Evolutionary conservation across 2,329 filamentous ascomycete genomes (phyloP), one percentile per base, ranked within the genome.

Genomic region (Colletotrichum eleusines): DNA sequence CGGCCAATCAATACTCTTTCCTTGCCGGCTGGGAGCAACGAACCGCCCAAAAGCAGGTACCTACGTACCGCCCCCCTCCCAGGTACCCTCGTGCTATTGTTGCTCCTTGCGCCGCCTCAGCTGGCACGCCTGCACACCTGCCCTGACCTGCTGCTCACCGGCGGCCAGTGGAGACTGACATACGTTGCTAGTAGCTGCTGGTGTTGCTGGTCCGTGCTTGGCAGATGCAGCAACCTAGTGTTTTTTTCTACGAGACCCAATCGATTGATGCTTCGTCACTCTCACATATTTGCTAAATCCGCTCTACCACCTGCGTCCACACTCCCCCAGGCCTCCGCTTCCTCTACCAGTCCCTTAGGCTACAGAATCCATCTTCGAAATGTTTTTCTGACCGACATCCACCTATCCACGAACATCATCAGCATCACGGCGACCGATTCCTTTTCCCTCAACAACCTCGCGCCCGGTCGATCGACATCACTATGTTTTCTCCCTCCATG

Each of bases 401-500:
- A 68, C 55, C 44, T 33, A 69, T 53, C 48, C 28, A 65, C 61
- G 20, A 57, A n/a, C 46, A 66, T 61, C 60, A 70, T 57, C 68
- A 70, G 60, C 72, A 72, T 69, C 44, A 64, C 60, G 55, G 55
- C 66, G 66, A 72, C 55, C 60, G 51, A 46, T 35, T 28, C 14
- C 38, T 31, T 44, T 12, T 28, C 46, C 51, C 67, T 48, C 40
- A 48, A 57, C n/a, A 23, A 48, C n/a, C 35, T 64, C 46, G 69
- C 65, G 65, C 64, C 35, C 60, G 71, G 72, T 71, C 66, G 63
- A 62, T 72, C 48, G 66, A 58, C 72, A 55, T 57, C 76, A 76
- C 74, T 78, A 91, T 91, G 89, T 91, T 91, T 80, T 89, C 88
- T 64, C 84, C 88, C 57, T 82, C 86, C 57, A 78, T 81, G 72